phyloP scores from a whole-genome alignment of 306 rosid genomes.

The Quercus engelmannii region DNA sequence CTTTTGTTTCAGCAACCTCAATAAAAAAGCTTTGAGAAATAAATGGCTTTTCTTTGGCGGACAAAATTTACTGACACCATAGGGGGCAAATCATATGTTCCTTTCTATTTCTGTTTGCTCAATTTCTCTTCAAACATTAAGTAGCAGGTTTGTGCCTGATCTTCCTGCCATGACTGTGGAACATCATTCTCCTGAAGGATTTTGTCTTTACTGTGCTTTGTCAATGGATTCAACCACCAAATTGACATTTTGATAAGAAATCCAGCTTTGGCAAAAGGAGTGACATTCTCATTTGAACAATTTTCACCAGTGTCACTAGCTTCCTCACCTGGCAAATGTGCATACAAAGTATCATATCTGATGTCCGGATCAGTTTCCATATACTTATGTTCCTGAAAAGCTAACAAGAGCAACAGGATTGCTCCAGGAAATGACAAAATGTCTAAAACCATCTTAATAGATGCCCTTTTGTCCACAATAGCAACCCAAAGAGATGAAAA shows the following conservation, averaged over 20 bases:
- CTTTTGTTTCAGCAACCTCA: slow-evolving; percentile 60
- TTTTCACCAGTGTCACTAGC: not conserved
- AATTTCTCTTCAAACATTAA: slow-evolving; percentile 27
- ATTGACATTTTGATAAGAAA: slow-evolving; percentile 9
- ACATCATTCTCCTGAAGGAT: slow-evolving; percentile 14
- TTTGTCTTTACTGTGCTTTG: slow-evolving; percentile 22
- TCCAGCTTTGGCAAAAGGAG: slow-evolving; percentile 19
- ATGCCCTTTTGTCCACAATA: no score
- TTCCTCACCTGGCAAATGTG: slow-evolving; percentile 5
- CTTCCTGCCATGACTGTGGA: slow-evolving; percentile 11
- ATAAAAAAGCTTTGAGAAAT: slow-evolving; percentile 65
- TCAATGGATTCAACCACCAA: slow-evolving; percentile 33
- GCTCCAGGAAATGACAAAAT: no score
- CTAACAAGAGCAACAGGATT: no score
- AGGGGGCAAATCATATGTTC: slow-evolving; percentile 29
- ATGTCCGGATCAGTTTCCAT: not conserved
- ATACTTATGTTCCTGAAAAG: not conserved
- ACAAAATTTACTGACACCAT: slow-evolving; percentile 37
- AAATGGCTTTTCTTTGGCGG: slow-evolving; percentile 63
- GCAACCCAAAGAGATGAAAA: no score
- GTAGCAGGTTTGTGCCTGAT: slow-evolving; percentile 46
- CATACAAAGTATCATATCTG: not conserved
- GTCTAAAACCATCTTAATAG: no score
- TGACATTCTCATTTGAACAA: slow-evolving; percentile 3
- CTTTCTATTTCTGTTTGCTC: slow-evolving; percentile 28